Evolutionary conservation across 2,329 filamentous ascomycete genomes (phyloP), one percentile per base, ranked within the genome.

Genomic region (Colletotrichum sp.): DNA sequence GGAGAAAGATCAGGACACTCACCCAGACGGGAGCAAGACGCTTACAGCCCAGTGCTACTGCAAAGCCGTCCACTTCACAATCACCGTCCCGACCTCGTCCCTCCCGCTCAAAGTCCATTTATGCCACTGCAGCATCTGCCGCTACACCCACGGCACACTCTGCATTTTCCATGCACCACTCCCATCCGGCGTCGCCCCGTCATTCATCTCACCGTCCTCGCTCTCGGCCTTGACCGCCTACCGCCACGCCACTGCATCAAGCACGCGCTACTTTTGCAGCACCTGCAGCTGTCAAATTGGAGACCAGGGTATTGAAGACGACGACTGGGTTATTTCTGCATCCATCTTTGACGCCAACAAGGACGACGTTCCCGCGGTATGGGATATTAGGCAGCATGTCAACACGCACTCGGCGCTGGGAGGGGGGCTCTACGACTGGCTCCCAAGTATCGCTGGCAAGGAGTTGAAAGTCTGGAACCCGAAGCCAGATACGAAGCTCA

Each of bases 31-130:
- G 4, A 81, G 77, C 64, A 85, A 83, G 76, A 84, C 81, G 1
- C 84, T 89, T 18, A 83, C 85, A 36, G 87, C 86, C n/a, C 84
- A 83, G 71, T 89, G 88, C 80, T 83, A 84, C 78, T 90, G 88
- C 79, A 84, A 85, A 68, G 83, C 85, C 28, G 82, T 87, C 8
- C 84, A 86, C 78, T 87, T 87, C 80, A 84, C 81, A 7, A 72
- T 89, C 72, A 83, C 85, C 6, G 75, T 89, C 1, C 84, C 85
- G 1, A 78, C 77, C 5, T 80, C 83, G 0, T 78, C 80, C 2
- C 84, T 89, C 0, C 88, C 88, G 0, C 81, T 89, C 7, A 80
- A 81, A 15, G 82, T 83, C 16, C 84, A 88, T 74, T 80, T 89
- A 68, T 89, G 88, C 78, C 85, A 87, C 75, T 89, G 88, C 81